These are phyloP conservation scores for Dichomitus squalens DNA, from an alignment of 1,284 basidiomycete species.

Conservation along the genomic window DNA sequence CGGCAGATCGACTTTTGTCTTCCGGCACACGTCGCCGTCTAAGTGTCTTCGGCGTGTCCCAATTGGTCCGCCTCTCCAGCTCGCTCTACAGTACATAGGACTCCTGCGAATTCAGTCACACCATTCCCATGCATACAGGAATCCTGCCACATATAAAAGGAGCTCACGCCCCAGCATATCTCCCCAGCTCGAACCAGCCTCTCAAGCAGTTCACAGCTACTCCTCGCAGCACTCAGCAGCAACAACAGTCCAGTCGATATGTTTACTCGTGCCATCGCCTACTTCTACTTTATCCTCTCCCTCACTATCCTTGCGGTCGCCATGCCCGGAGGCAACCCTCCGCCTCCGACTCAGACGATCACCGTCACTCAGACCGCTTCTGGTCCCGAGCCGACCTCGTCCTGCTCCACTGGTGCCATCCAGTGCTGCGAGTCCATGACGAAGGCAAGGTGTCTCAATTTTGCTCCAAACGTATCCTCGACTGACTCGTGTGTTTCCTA, in stretches of 20 bases:
- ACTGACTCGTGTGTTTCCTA: background rate
- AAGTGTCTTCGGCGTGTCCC: no score
- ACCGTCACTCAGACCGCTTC: no score
- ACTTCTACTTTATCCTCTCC: constrained; percentile 24
- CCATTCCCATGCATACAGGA: no score
- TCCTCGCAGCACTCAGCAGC: constrained; percentile 1
- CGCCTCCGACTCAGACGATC: constrained; percentile 20
- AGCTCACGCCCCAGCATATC: background rate
- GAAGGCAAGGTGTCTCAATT: constrained; percentile 17
- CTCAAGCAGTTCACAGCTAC: constrained; percentile 22
- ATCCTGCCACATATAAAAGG: constrained; percentile 7
- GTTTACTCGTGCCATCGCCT: constrained; percentile 21
- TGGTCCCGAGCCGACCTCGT: constrained; percentile 18
- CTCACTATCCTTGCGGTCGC: constrained; percentile 32
- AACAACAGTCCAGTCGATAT: constrained; percentile 7
- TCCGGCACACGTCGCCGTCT: no score
- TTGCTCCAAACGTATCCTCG: background rate
- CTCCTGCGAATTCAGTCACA: no score
- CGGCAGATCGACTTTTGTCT: no score
- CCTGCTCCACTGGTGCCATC: constrained; percentile 30
- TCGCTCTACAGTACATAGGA: no score
- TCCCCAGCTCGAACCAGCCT: constrained; percentile 9
- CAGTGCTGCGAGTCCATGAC: constrained; percentile 35
- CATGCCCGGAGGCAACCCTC: constrained; percentile 23
- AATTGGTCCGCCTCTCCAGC: no score